Base-by-base conservation (phyloP, 2,329 filamentous ascomycete genomes). In the Neonectria coccinea region DNA sequence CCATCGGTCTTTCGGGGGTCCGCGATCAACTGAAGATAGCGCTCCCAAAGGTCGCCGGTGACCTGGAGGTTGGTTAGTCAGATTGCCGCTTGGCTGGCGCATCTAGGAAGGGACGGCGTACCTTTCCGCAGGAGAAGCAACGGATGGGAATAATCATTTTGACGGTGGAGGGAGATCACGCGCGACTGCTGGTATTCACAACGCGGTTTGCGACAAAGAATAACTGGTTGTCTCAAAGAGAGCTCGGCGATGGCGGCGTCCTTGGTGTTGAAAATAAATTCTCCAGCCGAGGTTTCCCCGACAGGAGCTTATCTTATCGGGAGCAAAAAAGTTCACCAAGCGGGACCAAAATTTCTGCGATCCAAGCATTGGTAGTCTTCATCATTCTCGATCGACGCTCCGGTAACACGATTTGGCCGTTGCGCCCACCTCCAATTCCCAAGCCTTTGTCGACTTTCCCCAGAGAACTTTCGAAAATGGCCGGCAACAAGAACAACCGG, bases 91-190 rank as follows among this genome's bases (percentile, higher is more conserved):
- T 65, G 58, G 60, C 62, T 47, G 60, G 44, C 62, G 70, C 53
- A 66, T 56, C 51, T 54, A 18, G 42, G 20, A 20, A 29, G 56
- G 57, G n/a, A 48, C 41, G 12, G 72, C 81, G 65, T 82, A 97
- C 96, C 92, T 99, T 99, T 81, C 96, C 96, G 81, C 96, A 99
- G 63, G 96, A 98, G 83, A 99, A 99, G 84, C 96, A 99, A 73
- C 96, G 93, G 71, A 99, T 93, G 3, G 96, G 96, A 73, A 99
- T 98, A 82, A 99, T 99, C 96, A 99, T 99, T 62, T 82, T 91
- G 83, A 71, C 67, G 53, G 39, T 53, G n/a, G 63, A 59, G 65
- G n/a, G 65, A 61, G 39, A 45, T 54, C 52, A 67, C 67, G 62
- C 66, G 54, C 51, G 39, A 60, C 47, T 56, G 56, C 51, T 39